Evolutionary conservation across 2,329 filamentous ascomycete genomes (phyloP).

Genomic region (Anisogramma anomala): DNA sequence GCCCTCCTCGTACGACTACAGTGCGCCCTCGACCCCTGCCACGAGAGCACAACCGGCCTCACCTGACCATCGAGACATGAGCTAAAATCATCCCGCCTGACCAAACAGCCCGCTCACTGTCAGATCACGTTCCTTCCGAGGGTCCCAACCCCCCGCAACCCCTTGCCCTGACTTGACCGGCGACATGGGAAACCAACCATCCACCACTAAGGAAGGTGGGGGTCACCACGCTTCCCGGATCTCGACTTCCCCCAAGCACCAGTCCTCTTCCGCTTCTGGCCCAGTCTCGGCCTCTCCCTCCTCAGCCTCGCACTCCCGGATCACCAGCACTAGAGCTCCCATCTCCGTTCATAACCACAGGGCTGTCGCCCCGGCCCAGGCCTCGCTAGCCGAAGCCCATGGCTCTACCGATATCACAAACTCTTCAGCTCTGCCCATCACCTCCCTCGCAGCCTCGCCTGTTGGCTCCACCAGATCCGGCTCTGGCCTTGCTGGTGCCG

Average conservation of each 20-base stretch:
- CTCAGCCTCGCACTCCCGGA: slow-evolving; percentile 25
- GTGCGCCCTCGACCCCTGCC: neutral
- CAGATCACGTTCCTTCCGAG: neutral
- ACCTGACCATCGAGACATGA: slow-evolving; percentile 8
- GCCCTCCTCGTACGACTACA: neutral
- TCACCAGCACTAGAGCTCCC: slow-evolving; percentile 33
- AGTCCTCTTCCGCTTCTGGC: slow-evolving; percentile 18
- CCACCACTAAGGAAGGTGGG: slow-evolving; percentile 23
- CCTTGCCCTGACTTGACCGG: slow-evolving; percentile 1
- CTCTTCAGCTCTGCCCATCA: slow-evolving; percentile 34
- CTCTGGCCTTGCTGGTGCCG: neutral
- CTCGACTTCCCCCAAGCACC: slow-evolving; percentile 24
- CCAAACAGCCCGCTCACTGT: slow-evolving; percentile 1
- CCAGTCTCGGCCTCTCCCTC: slow-evolving; percentile 18
- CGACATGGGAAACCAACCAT: slow-evolving; percentile 36
- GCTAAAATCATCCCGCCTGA: slow-evolving; percentile 6
- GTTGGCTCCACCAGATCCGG: slow-evolving; percentile 19
- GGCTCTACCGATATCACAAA: slow-evolving; percentile 40
- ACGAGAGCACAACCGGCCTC: slow-evolving; percentile 1
- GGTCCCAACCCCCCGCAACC: neutral
- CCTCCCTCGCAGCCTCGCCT: slow-evolving; percentile 36
- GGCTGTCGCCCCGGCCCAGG: slow-evolving; percentile 48
- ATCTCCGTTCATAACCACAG: slow-evolving; percentile 45
- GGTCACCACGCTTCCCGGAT: neutral
- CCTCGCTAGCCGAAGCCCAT: slow-evolving; percentile 48